Evolutionary conservation across 2,329 filamentous ascomycete species (phyloP).

Genomic region (Aspergillus bombycis): DNA sequence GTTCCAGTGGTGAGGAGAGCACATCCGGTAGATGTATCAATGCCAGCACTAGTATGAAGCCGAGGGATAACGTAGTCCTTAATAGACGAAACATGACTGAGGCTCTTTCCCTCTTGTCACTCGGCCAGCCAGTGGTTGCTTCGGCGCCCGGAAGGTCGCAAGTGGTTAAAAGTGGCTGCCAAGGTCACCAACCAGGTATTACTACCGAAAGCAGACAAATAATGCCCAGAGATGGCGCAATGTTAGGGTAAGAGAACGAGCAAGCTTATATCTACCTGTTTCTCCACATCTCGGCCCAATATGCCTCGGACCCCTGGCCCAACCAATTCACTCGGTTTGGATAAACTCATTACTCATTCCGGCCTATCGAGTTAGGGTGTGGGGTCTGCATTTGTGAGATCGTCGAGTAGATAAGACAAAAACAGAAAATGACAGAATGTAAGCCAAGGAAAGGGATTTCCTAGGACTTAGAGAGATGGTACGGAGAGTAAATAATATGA

Average conservation of each 20-base stretch:
- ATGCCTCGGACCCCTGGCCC: background rate
- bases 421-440: background rate
- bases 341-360: conserved; percentile 1
- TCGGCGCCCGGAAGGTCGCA: background rate
- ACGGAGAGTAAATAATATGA: background rate
- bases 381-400: background rate
- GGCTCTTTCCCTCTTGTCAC: conserved; percentile 1
- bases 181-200: conserved; percentile 9
- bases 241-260: conserved; percentile 5
- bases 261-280: conserved; percentile 27
- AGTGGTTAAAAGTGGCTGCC: conserved; percentile 20
- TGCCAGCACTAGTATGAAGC: conserved; percentile 26
- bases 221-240: conserved; percentile 3
- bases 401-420: too few relatives aligned
- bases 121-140: background rate
- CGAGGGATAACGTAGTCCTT: conserved; percentile 21
- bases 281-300: conserved; percentile 32
- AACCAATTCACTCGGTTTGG: background rate
- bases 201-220: background rate
- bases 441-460: background rate
- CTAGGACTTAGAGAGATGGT: background rate
- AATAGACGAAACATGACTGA: conserved; percentile 23
- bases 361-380: background rate
- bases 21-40: conserved; percentile 26
- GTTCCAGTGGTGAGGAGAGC: conserved; percentile 26